Conservation (phyloP, 2,329 filamentous ascomycete species). For the Epichloe glyceriae region DNA sequence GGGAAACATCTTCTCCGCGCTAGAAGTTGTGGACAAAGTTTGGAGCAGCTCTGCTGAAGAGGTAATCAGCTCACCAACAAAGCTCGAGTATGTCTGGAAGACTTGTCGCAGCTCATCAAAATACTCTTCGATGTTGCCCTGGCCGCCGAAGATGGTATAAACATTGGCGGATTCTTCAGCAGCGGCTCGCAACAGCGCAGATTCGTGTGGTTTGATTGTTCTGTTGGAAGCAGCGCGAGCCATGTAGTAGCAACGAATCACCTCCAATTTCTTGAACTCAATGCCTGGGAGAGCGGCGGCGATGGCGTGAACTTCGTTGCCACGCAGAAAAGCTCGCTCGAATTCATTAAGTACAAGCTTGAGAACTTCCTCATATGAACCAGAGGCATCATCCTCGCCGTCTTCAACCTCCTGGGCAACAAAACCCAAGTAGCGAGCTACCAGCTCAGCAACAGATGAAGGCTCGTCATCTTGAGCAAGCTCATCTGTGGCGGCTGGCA, state of each 20-base stretch:
- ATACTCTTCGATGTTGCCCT: conserved; percentile 99
- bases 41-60: conserved; percentile 80
- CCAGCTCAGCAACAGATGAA: conserved; percentile 85
- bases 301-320: conserved; percentile 91
- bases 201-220: conserved; percentile 83
- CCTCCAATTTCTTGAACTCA: conserved; percentile 78
- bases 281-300: conserved; percentile 81
- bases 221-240: conserved; percentile 74
- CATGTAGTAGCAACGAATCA: conserved; percentile 83
- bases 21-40: conserved; percentile 65
- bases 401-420: conserved; percentile 82
- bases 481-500: conserved; percentile 90
- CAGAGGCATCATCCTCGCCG: conserved; percentile 78
- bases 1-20: conserved; percentile 87
- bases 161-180: conserved; percentile 72
- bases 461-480: conserved; percentile 96
- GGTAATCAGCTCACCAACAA: conserved; percentile 74
- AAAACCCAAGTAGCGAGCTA: conserved; percentile 86
- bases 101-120: conserved; percentile 93
- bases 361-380: conserved; percentile 83
- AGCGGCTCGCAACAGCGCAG: conserved; percentile 79
- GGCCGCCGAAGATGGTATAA: conserved; percentile 91
- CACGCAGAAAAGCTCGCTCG: conserved; percentile 83
- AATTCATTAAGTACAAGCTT: conserved; percentile 93
- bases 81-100: conserved; percentile 80